Evolutionary conservation across 2,329 filamentous ascomycete genomes (phyloP).

Genomic region (Fusarium algeriense): DNA sequence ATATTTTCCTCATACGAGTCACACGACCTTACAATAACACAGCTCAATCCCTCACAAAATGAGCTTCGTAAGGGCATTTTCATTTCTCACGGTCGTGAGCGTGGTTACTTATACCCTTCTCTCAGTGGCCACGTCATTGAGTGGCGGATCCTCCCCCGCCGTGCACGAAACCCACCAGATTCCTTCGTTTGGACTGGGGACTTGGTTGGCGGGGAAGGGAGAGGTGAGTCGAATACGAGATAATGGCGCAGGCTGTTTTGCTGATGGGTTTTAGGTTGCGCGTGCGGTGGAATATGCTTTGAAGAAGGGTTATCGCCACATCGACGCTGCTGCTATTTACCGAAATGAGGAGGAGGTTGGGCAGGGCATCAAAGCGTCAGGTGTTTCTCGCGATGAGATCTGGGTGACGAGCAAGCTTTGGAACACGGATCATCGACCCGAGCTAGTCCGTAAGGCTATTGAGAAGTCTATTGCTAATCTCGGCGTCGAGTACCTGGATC

Average conservation of each 20-base stretch:
- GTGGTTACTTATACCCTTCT: slow-evolving; percentile 19
- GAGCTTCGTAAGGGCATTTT: slow-evolving; percentile 30
- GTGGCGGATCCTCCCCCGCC: not conserved
- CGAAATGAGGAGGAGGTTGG: slow-evolving; percentile 68
- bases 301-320: slow-evolving; percentile 66
- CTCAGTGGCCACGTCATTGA: slow-evolving; percentile 22
- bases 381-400: slow-evolving; percentile 47
- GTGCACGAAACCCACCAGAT: slow-evolving; percentile 35
- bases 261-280: slow-evolving; percentile 25
- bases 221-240: slow-evolving; percentile 4
- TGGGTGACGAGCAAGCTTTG: slow-evolving; percentile 52
- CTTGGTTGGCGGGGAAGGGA: slow-evolving; percentile 49
- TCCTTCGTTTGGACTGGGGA: slow-evolving; percentile 50
- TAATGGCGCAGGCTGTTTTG: accelerated
- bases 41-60: not conserved
- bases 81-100: slow-evolving; percentile 25
- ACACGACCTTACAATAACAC: not conserved
- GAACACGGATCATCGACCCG: slow-evolving; percentile 50
- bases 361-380: slow-evolving; percentile 55
- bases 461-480: slow-evolving; percentile 49
- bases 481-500: slow-evolving; percentile 50
- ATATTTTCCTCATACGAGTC: slow-evolving; percentile 12
- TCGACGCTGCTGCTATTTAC: slow-evolving; percentile 70
- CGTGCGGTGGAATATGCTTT: slow-evolving; percentile 67
- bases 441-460: slow-evolving; percentile 47